Conservation (phyloP, 2,329 filamentous ascomycete species). For the Teratosphaeria zuluensis region DNA sequence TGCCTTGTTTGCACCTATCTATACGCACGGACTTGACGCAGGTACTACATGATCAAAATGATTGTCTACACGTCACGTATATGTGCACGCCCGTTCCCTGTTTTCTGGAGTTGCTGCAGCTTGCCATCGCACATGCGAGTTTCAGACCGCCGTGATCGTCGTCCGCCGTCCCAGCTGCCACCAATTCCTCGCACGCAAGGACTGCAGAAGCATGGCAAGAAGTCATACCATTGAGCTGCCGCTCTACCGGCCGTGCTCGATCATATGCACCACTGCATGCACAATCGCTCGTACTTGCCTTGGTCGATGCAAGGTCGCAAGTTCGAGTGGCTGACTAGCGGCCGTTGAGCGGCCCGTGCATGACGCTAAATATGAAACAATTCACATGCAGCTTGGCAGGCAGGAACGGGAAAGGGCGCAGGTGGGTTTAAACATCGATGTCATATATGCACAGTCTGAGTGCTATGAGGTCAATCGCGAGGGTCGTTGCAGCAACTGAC, state of each 20-base stretch:
- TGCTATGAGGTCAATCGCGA: not conserved
- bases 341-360: not conserved
- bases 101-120: not conserved
- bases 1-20: not conserved
- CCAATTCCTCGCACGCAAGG: not conserved
- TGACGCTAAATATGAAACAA: not conserved
- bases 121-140: not conserved
- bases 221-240: not conserved
- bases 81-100: not conserved
- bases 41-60: not conserved
- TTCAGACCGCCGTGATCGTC: not conserved
- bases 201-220: not conserved
- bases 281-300: not conserved
- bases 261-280: not conserved
- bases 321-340: not conserved
- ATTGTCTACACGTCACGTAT: not conserved
- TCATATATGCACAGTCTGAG: not conserved
- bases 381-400: not conserved
- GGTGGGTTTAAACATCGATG: not conserved
- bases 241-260: not conserved
- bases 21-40: not conserved
- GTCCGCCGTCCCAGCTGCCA: not conserved
- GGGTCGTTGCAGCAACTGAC: not conserved
- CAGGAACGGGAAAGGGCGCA: too few relatives aligned
- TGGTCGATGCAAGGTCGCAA: not conserved